Evolutionary conservation across 495 filamentous ascomycete species (phyloP), one percentile per base, ranked within the genome.

Genomic region (Xylaria bambusicola): DNA sequence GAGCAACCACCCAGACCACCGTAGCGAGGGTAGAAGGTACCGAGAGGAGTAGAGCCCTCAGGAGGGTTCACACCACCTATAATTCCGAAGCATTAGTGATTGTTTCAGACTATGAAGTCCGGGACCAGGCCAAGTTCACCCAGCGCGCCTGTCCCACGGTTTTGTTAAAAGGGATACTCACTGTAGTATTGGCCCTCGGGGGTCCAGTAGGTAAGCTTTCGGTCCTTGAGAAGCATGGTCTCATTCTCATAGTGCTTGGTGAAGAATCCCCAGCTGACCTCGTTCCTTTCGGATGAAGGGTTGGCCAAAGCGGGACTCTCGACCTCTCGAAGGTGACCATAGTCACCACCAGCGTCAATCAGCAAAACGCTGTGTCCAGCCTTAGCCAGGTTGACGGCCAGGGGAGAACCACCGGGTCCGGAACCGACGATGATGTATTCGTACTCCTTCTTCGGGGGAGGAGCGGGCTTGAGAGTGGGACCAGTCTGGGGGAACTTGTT

Each of bases 381-480:
- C 23, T 81, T 72, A 12, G 84, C 84, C 4, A 88, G 76, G 12
- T 80, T 76, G 10, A 82, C 80, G 5, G 85, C 85, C 6, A 88
- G 68, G 5, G 83, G 84, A 13, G 82, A 82, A 13, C 85, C 85
- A 6, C 86, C 84, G 9, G 86, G 78, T n/a, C 86, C 86, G 31
- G 79, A 83, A 21, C 86, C 86, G 3, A 88, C 80, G 13, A 88
- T 73, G 26, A 88, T 76, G 68, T 87, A 88, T 55, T 88, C 86
- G 65, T 87, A 87, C 8, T 56, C 50, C 53, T 63, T 63, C n/a
- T 68, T 15, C 53, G 41, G 27, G 6, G 53, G 53, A 13, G 24
- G 53, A 17, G 27, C 18, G 17, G 53, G 41, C 44, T 36, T 56
- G 18, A 56, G 53, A 17, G 53, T 58, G 35, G 61, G 52, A 4